phyloP scores from a whole-genome alignment of 352 stramenopile species.

The Globisporangium echinulatum region DNA sequence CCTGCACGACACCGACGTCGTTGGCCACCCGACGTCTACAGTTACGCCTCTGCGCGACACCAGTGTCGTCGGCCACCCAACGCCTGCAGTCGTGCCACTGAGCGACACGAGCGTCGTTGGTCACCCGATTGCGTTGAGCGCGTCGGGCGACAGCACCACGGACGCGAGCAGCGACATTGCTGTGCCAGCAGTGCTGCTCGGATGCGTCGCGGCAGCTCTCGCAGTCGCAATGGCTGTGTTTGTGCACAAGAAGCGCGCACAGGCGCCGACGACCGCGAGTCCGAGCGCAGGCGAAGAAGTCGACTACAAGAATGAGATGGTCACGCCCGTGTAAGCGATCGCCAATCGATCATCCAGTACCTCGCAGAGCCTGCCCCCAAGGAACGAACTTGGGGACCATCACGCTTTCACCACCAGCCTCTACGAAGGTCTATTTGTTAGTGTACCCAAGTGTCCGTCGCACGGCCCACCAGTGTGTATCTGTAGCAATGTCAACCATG shows the following conservation, averaged over 20 bases:
- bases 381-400: background rate
- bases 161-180: slow-evolving; percentile 1
- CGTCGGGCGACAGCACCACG: background rate
- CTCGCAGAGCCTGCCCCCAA: background rate
- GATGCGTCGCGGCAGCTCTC: slow-evolving; percentile 12
- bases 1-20: slow-evolving; percentile 10
- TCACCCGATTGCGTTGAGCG: too few species aligned
- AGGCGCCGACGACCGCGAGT: background rate
- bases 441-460: too few species aligned
- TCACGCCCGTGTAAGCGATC: slow-evolving; percentile 12
- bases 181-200: slow-evolving; percentile 7
- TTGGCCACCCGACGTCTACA: slow-evolving; percentile 1
- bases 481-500: too few species aligned
- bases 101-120: too few species aligned
- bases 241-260: slow-evolving; percentile 11
- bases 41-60: background rate
- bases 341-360: background rate
- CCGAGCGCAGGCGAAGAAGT: slow-evolving; percentile 6
- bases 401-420: background rate
- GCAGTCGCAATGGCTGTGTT: slow-evolving; percentile 11
- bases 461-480: too few species aligned
- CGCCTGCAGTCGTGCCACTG: too few species aligned
- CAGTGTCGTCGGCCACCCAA: too few species aligned
- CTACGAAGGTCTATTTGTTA: background rate
- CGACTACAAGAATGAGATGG: slow-evolving; percentile 19